Evolutionary conservation across 225 moss, liverwort and hornwort species (phyloP).

Genomic region (Polytrichum formosum): DNA sequence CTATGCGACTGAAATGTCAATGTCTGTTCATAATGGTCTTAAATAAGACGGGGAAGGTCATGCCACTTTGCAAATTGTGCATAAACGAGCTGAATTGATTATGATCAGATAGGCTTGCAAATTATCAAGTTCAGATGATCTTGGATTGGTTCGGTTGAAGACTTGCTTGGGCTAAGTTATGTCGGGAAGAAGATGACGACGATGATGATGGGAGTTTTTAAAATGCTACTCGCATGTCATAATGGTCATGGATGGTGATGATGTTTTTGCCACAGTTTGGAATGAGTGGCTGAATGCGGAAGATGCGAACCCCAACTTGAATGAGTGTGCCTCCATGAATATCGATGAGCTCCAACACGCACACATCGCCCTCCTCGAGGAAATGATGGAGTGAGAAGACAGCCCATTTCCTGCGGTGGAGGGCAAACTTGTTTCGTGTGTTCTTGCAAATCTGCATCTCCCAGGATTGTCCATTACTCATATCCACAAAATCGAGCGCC

Average conservation of each 20-base stretch:
- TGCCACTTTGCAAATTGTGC: no score
- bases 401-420: constrained; percentile 16
- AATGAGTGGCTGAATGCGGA: constrained; percentile 9
- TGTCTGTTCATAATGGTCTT: no score
- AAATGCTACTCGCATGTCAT: not conserved
- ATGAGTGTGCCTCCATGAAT: not conserved
- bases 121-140: no score
- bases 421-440: constrained; percentile 10
- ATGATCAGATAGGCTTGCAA: no score
- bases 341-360: constrained; percentile 21
- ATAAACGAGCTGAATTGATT: no score
- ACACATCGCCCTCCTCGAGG: constrained; percentile 29
- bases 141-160: no score
- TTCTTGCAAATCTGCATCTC: constrained; percentile 14
- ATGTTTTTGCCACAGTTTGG: not conserved
- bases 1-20: no score
- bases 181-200: no score
- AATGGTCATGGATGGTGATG: not conserved
- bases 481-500: constrained; percentile 12
- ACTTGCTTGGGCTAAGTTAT: no score
- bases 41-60: no score
- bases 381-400: constrained; percentile 20
- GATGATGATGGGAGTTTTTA: no score
- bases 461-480: constrained; percentile 13
- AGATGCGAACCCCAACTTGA: constrained; percentile 12